Evolutionary conservation across 164 flowering plant genomes (phyloP).

Genomic region (Vitis amurensis): DNA sequence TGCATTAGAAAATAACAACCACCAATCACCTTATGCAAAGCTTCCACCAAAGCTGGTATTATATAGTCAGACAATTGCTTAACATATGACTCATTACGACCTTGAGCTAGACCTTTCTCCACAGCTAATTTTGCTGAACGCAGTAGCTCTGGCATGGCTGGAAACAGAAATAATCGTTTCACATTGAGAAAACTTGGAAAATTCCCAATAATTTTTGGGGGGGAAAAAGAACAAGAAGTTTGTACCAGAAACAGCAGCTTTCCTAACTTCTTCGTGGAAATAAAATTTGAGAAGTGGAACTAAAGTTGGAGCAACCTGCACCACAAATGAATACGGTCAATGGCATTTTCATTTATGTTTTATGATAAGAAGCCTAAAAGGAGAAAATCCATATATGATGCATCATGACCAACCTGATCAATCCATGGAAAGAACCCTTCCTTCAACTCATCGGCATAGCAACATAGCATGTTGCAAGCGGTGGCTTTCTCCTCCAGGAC

Average conservation of each 20-base stretch:
- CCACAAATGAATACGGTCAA: background rate
- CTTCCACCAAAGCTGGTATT: constrained; percentile 68
- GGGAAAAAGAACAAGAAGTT: background rate
- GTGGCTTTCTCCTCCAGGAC: constrained; percentile 80
- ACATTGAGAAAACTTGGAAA: background rate
- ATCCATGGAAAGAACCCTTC: constrained; percentile 86
- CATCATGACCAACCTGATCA: constrained; percentile 53
- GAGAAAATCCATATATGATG: background rate
- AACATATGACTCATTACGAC: constrained; percentile 63
- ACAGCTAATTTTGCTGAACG: constrained; percentile 76
- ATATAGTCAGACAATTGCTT: constrained; percentile 72
- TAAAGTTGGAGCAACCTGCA: constrained; percentile 69
- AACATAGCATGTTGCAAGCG: constrained; percentile 83
- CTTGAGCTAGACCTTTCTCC: constrained; percentile 62
- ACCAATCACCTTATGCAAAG: constrained; percentile 56
- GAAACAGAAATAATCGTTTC: background rate
- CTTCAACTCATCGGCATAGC: constrained; percentile 82
- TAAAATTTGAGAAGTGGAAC: constrained; percentile 79
- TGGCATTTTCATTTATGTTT: too few species aligned
- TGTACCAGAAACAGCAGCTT: constrained; percentile 85
- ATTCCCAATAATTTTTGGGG: background rate
- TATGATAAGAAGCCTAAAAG: background rate
- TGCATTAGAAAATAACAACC: background rate
- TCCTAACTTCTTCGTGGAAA: constrained; percentile 81
- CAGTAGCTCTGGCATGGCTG: constrained; percentile 79